Base-by-base conservation (phyloP, 2,329 filamentous ascomycete genomes). In the Pestalotiopsis sp. region DNA sequence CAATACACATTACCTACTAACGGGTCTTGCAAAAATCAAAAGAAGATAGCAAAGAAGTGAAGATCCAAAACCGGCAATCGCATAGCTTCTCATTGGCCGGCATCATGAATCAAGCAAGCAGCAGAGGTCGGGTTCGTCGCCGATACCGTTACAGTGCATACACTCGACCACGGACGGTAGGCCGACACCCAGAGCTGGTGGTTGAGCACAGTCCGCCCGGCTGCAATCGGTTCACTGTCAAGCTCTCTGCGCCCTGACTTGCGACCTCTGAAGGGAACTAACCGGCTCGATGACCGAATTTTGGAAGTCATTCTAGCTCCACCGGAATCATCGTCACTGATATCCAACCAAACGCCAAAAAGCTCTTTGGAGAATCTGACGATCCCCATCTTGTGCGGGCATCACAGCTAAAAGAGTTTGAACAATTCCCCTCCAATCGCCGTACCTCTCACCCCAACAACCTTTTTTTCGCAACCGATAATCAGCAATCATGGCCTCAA, bases 401-500 rank as follows among this genome's bases (percentile, higher is more conserved):
- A 59, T 59, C 57, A 36, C 25, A 59, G 57, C 25, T 59, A 7
- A 14, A 59, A 36, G 31, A 36, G 1, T 59, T 59, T n/a, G 4
- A 23, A 36, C 25, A 27, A 59, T n/a, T 59, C 57, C 6, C 12
- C 57, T 52, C 45, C 9, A 27, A 59, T 36, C 57, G 7, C 27
- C 23, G 27, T 36, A 14, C 57, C 57, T 59, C 56, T 58, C 17
- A 11, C 20, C 17, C 17, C 17, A n/a, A 52, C 17, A 52, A 52
- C 7, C 45, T 13, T 13, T 62, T 13, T 36, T 31, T 23, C 27
- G 17, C 59, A 41, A 27, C 4, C n/a, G 5, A 39, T 31, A 39
- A 36, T 9, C 31, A 9, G 31, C 31, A 36, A 36, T 17, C 39
- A 66, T 66, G 64, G 56, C 88, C 73, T 90, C 88, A 82, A 86